Conservation (phyloP, 2,329 filamentous ascomycete species). For the Lasiodiplodia citricola region DNA sequence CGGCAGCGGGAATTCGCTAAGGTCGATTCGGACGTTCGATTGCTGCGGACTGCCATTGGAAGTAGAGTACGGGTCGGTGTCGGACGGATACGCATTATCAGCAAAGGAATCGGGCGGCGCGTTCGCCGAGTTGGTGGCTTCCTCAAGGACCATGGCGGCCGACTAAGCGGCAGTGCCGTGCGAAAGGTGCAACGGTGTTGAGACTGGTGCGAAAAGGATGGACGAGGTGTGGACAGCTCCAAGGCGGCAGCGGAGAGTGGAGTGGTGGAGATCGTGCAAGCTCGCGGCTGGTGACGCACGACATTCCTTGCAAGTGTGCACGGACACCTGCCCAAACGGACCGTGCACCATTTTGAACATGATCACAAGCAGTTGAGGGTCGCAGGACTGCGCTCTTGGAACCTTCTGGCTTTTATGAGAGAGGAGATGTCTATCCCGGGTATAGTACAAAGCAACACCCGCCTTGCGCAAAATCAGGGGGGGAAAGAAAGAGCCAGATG, state of each 20-base stretch:
- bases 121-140: slow-evolving; percentile 37
- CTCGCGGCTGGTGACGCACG: slow-evolving; percentile 11
- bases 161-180: neutral
- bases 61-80: slow-evolving; percentile 44
- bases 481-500: neutral
- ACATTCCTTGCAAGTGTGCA: slow-evolving; percentile 1
- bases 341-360: neutral
- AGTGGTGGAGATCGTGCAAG: neutral
- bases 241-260: neutral
- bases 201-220: neutral
- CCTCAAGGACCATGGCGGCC: slow-evolving; percentile 49
- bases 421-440: slow-evolving; percentile 23
- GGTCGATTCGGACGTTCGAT: slow-evolving; percentile 37
- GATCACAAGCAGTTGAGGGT: neutral
- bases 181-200: neutral
- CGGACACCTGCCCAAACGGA: neutral
- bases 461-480: slow-evolving; percentile 12
- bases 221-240: neutral
- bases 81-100: slow-evolving; percentile 39
- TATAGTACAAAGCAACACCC: slow-evolving; percentile 19
- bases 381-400: neutral
- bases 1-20: slow-evolving; percentile 44
- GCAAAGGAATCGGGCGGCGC: slow-evolving; percentile 36
- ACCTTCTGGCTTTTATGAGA: slow-evolving; percentile 16
- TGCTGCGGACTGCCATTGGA: neutral